A percentile compares a stretch with the other conserved stretches of the same genome.
Conservation (phyloP, 2,329 filamentous ascomycete genomes). For the Trichoderma semiorbis region DNA sequence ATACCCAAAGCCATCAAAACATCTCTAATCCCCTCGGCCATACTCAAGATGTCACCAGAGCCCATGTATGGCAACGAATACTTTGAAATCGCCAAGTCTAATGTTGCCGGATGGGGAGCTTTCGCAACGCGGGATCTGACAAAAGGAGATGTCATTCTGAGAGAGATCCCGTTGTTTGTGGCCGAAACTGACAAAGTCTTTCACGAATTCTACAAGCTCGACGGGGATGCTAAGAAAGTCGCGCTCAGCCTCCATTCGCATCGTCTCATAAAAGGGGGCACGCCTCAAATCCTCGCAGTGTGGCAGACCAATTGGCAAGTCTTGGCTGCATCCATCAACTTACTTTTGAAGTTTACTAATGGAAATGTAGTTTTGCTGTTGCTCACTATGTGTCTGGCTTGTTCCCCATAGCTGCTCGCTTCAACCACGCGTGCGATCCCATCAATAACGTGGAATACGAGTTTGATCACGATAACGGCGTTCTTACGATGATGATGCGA, state of each 20-base stretch:
- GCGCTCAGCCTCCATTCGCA: slow-evolving; percentile 40
- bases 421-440: slow-evolving; percentile 55
- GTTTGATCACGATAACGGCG: slow-evolving; percentile 34
- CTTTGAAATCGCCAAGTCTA: slow-evolving; percentile 41
- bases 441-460: slow-evolving; percentile 42
- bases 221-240: slow-evolving; percentile 28
- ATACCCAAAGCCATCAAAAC: not conserved
- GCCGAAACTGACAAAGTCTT: slow-evolving; percentile 30
- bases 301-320: slow-evolving; percentile 48
- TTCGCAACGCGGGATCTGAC: slow-evolving; percentile 42
- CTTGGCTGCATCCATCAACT: not conserved
- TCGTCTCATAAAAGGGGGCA: slow-evolving; percentile 27
- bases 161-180: slow-evolving; percentile 43
- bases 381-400: slow-evolving; percentile 34
- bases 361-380: slow-evolving; percentile 28
- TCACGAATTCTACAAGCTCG: slow-evolving; percentile 36
- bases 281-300: slow-evolving; percentile 34
- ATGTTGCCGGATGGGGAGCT: slow-evolving; percentile 43
- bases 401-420: slow-evolving; percentile 51
- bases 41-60: not conserved
- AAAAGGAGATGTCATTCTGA: slow-evolving; percentile 39
- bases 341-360: not conserved
- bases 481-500: slow-evolving; percentile 42
- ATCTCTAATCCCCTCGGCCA: not conserved
- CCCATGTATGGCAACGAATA: slow-evolving; percentile 37